phyloP scores from a whole-genome alignment of 1,284 basidiomycete genomes.

The Trametes sp. region DNA sequence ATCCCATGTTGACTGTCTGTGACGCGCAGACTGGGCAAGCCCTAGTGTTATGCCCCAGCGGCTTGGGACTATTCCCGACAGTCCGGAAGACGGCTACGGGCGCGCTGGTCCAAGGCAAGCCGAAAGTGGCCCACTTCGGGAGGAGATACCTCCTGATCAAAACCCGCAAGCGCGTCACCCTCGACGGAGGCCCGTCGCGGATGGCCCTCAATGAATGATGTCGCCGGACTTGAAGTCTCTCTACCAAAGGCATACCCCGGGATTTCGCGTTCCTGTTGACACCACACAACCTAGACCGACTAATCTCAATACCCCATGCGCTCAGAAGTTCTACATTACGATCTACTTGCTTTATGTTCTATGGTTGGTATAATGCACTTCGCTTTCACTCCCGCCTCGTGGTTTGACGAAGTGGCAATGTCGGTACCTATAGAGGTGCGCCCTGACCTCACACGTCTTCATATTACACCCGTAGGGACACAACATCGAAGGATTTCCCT shows the following conservation, averaged over 20 bases:
- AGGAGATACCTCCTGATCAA: slow-evolving; percentile 61
- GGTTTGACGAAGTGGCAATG: no score
- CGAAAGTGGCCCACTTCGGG: slow-evolving; percentile 48
- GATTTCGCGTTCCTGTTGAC: background rate
- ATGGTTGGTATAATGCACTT: background rate
- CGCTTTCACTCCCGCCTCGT: background rate
- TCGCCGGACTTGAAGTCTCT: background rate
- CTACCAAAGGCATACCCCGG: background rate
- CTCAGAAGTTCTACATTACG: no score
- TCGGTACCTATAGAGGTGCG: no score
- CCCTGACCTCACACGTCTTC: no score
- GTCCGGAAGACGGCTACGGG: slow-evolving; percentile 21
- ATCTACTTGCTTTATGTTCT: background rate
- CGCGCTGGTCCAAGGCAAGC: slow-evolving; percentile 5
- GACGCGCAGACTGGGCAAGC: slow-evolving; percentile 79
- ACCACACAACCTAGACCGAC: background rate
- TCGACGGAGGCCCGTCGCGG: slow-evolving; percentile 57
- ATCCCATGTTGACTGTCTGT: background rate
- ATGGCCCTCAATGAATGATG: slow-evolving; percentile 1
- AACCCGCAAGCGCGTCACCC: slow-evolving; percentile 61
- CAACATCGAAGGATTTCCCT: no score
- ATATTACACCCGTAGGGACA: no score
- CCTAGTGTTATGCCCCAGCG: slow-evolving; percentile 67
- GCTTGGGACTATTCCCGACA: slow-evolving; percentile 49
- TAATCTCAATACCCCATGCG: no score